These are phyloP conservation scores for Sarocladiaceae sp. DNA, from an alignment of 2,329 filamentous ascomycete species.

Conservation along the genomic window DNA sequence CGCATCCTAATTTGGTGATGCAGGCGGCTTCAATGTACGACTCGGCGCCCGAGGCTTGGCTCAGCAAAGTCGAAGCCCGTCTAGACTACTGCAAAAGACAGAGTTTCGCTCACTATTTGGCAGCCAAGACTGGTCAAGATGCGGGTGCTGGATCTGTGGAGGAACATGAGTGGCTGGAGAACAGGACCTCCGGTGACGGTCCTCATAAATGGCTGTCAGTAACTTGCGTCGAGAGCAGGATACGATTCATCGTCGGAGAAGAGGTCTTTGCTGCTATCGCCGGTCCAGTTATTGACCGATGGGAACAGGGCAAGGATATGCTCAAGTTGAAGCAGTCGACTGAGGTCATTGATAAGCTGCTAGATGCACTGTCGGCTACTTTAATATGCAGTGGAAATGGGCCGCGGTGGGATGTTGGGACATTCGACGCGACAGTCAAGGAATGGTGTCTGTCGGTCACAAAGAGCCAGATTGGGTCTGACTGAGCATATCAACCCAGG, in stretches of 20 bases:
- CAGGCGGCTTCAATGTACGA: neutral
- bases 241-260: neutral
- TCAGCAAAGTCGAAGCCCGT: neutral
- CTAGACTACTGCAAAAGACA: constrained; percentile 1
- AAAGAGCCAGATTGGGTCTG: neutral
- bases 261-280: constrained; percentile 1
- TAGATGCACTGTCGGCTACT: neutral
- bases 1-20: neutral
- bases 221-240: neutral
- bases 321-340: neutral
- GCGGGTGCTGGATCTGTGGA: neutral
- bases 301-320: constrained; percentile 1
- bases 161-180: neutral
- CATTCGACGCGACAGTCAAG: neutral
- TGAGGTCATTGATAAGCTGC: neutral
- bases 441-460: constrained; percentile 1
- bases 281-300: neutral
- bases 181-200: neutral
- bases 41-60: neutral
- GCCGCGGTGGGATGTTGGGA: neutral
- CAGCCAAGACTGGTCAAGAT: neutral
- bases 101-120: neutral
- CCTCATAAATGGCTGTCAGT: neutral
- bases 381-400: neutral
- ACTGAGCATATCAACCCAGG: too few species aligned